Conservation (phyloP, 768 basidiomycete genomes). For the Mycena pura region DNA sequence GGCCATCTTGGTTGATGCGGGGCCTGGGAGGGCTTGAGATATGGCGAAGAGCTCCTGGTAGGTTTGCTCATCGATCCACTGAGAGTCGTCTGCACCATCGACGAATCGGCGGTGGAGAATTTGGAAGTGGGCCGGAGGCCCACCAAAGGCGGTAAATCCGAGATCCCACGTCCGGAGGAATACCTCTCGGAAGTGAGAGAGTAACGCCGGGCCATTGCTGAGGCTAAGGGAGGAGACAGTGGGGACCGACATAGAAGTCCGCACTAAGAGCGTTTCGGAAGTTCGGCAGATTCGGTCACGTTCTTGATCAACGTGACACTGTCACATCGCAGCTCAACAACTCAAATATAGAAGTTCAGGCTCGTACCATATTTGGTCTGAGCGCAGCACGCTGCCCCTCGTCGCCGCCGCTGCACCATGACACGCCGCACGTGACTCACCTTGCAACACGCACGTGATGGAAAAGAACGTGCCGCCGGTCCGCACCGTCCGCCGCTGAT, state of each 20-base stretch:
- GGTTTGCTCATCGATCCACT: conserved; percentile 51
- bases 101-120: conserved; percentile 50
- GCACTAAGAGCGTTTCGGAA: no score
- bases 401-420: no score
- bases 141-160: conserved; percentile 56
- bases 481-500: no score
- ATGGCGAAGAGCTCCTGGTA: conserved; percentile 57
- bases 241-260: neutral
- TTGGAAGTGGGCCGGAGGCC: conserved; percentile 56
- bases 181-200: conserved; percentile 31
- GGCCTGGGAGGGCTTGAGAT: conserved; percentile 55
- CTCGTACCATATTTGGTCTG: no score
- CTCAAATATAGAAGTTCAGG: no score
- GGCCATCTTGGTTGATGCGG: conserved; percentile 54
- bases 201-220: neutral
- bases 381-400: no score
- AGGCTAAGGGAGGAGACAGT: neutral
- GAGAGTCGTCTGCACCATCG: conserved; percentile 39
- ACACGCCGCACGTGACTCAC: no score
- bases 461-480: no score
- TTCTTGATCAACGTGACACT: neutral
- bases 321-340: no score
- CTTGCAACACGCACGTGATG: no score
- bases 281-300: neutral
- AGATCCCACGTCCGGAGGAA: conserved; percentile 44